phyloP scores from a whole-genome alignment of 257 asterid species.

The Cruciata laevipes region DNA sequence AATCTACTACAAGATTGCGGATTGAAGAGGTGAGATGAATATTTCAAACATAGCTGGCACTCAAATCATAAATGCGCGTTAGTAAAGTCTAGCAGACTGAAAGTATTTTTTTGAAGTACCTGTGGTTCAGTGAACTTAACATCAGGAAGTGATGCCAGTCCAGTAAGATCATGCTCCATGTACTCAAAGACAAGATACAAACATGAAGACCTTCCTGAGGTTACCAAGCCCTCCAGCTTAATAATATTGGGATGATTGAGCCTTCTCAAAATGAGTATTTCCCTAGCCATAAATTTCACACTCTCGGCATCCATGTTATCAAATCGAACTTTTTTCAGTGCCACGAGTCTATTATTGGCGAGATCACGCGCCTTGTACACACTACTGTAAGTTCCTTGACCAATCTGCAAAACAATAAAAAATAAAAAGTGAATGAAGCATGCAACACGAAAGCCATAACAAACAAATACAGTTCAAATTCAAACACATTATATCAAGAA shows the following conservation, averaged over 20 bases:
- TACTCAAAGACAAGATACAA: constrained; percentile 84
- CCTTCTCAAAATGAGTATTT: constrained; percentile 67
- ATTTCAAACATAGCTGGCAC: not conserved
- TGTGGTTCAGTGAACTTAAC: constrained; percentile 75
- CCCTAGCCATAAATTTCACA: constrained; percentile 95
- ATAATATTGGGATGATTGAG: constrained; percentile 88
- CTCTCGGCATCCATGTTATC: constrained; percentile 88
- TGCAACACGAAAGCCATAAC: constrained; percentile 1
- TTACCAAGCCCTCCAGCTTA: constrained; percentile 74
- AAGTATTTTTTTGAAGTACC: constrained; percentile 27
- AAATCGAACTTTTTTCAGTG: constrained; percentile 83
- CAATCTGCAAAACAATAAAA: constrained; percentile 92
- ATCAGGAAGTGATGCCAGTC: constrained; percentile 76
- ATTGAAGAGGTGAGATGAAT: not conserved
- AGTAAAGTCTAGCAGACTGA: not conserved
- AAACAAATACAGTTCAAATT: not conserved
- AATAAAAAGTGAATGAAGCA: not conserved
- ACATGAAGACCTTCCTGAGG: constrained; percentile 66
- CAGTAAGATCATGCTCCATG: constrained; percentile 94
- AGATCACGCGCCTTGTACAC: constrained; percentile 86
- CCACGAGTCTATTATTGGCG: constrained; percentile 45
- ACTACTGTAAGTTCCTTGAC: constrained; percentile 94
- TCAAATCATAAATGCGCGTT: not conserved
- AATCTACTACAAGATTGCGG: too few species aligned
- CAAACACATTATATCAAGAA: constrained; percentile 1